Evolutionary conservation across 345 rosid genomes (phyloP).

Genomic region (Microcos paniculata): DNA sequence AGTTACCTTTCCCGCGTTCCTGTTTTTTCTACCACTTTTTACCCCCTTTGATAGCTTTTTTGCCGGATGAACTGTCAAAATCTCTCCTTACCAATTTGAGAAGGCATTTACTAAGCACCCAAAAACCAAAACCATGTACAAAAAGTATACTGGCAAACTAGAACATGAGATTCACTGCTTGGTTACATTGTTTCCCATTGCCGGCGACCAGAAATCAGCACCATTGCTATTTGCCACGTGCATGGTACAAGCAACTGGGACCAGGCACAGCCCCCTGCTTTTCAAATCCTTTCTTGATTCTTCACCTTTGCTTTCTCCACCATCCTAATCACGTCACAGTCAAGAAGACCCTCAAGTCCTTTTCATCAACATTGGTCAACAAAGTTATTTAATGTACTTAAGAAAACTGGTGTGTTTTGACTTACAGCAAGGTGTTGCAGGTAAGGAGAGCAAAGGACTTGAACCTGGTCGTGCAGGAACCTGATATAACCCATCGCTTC

Average conservation of each 20-base stretch:
- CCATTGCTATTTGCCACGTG: constrained; percentile 70
- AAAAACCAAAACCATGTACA: neutral
- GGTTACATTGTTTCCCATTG: constrained; percentile 33
- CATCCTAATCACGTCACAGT: constrained; percentile 28
- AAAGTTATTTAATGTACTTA: neutral
- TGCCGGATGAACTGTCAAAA: constrained; percentile 14
- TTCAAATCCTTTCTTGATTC: constrained; percentile 42
- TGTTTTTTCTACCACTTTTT: neutral
- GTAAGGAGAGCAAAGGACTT: constrained; percentile 83
- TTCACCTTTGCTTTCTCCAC: constrained; percentile 38
- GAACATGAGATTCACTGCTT: neutral
- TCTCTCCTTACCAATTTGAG: neutral
- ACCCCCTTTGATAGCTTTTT: neutral
- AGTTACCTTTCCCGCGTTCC: neutral
- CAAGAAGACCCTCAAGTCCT: neutral
- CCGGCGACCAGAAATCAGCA: constrained; percentile 91
- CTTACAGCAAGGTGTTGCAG: constrained; percentile 50
- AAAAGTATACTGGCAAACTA: neutral
- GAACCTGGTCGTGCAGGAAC: constrained; percentile 90
- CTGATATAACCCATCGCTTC: constrained; percentile 98
- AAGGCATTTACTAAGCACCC: neutral
- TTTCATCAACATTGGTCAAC: neutral
- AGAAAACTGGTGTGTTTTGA: neutral
- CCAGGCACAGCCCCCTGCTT: constrained; percentile 84
- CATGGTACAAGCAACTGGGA: constrained; percentile 59